phyloP scores from a whole-genome alignment of 169 alveolate genomes.

The Cyclospora cayetanensis region DNA sequence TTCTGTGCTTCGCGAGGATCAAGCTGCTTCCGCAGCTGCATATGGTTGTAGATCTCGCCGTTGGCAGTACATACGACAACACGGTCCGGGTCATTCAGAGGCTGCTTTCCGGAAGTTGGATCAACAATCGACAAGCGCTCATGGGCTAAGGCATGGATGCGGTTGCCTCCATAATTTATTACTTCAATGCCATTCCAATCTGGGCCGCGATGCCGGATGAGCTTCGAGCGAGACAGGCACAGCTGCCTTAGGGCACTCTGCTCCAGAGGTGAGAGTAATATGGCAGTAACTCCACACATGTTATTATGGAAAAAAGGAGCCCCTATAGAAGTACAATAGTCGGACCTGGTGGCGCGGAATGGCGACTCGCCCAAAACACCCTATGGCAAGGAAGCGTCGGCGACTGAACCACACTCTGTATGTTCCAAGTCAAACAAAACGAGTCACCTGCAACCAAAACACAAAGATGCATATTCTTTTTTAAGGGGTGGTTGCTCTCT shows the following conservation, averaged over 20 bases:
- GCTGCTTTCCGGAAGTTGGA: constrained; percentile 72
- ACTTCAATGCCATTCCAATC: constrained; percentile 72
- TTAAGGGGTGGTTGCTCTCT: no score
- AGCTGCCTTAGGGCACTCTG: constrained; percentile 9
- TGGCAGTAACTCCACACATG: constrained; percentile 71
- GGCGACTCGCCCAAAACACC: no score
- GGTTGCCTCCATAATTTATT: not conserved
- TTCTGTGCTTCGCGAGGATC: not conserved
- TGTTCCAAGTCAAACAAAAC: no score
- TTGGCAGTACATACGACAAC: not conserved
- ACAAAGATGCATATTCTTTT: no score
- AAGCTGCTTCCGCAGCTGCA: constrained; percentile 10
- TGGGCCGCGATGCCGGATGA: constrained; percentile 71
- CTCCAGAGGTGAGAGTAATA: constrained; percentile 36
- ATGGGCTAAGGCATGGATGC: constrained; percentile 30
- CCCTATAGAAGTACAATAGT: no score
- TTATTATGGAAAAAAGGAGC: no score
- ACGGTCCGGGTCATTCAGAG: constrained; percentile 54
- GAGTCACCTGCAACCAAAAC: no score
- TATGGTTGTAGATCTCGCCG: constrained; percentile 73
- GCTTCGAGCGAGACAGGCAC: constrained; percentile 45
- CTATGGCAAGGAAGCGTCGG: no score
- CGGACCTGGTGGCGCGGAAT: no score
- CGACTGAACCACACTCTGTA: no score
- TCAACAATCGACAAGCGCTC: constrained; percentile 72